Percentiles rank a stretch among this genome's conserved stretches.
Conservation (phyloP, 2,329 filamentous ascomycete genomes). For the Fusarium sp. region DNA sequence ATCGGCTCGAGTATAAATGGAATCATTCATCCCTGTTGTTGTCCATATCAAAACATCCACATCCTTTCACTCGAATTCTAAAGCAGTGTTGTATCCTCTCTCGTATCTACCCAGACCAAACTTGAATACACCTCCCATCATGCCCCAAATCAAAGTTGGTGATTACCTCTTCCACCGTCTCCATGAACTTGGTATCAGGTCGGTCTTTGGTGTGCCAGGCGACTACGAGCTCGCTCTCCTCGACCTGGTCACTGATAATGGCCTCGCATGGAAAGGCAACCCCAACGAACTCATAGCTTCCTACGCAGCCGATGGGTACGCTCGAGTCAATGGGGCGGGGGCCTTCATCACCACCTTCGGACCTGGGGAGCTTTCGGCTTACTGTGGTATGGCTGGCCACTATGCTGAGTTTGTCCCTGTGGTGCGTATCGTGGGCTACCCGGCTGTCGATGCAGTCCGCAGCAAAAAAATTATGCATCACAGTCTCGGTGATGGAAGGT, state of each 20-base stretch:
- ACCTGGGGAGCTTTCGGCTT: background rate
- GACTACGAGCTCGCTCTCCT: slow-evolving; percentile 5
- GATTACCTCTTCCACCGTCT: slow-evolving; percentile 16
- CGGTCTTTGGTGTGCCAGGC: slow-evolving; percentile 2
- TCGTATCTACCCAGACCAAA: too few relatives aligned
- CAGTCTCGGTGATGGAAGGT: background rate
- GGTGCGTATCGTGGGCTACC: slow-evolving; percentile 1
- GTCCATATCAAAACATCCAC: too few relatives aligned
- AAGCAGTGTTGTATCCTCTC: too few relatives aligned
- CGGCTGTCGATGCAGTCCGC: background rate
- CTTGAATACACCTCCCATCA: too few relatives aligned
- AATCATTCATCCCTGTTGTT: too few relatives aligned
- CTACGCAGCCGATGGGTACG: slow-evolving; percentile 1
- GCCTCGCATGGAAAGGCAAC: slow-evolving; percentile 2
- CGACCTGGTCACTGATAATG: slow-evolving; percentile 1
- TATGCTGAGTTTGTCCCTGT: slow-evolving; percentile 5
- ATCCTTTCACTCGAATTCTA: too few relatives aligned
- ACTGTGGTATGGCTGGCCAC: slow-evolving; percentile 6
- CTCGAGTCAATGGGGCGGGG: background rate
- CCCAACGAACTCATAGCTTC: slow-evolving; percentile 4
- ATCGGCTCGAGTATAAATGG: too few relatives aligned
- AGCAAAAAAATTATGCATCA: slow-evolving; percentile 9
- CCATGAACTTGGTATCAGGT: background rate
- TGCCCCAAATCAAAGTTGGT: background rate
- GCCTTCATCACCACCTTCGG: slow-evolving; percentile 4